Evolutionary conservation across 768 basidiomycete genomes (phyloP).

Genomic region (Tubosaeta sp.): DNA sequence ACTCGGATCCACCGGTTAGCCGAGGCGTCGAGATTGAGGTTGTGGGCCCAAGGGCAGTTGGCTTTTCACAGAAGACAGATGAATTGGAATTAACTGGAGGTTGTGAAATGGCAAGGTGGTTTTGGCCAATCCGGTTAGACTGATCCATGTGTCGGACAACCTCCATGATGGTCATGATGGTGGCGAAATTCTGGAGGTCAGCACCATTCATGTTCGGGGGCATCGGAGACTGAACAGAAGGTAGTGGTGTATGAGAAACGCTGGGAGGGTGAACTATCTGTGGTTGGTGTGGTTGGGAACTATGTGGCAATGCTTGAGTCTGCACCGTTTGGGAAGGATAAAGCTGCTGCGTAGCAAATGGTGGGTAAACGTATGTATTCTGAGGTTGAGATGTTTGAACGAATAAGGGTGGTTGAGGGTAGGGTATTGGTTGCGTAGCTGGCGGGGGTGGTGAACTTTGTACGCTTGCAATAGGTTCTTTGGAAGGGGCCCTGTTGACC

Average conservation of each 20-base stretch:
- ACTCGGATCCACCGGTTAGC: not conserved
- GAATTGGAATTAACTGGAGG: slow-evolving; percentile 1
- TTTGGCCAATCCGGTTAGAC: slow-evolving; percentile 16
- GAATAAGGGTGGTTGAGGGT: slow-evolving; percentile 11
- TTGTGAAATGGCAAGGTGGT: slow-evolving; percentile 16
- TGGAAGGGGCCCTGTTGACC: not conserved
- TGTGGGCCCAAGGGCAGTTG: not conserved
- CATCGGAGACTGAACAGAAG: slow-evolving; percentile 15
- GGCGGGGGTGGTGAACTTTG: slow-evolving; percentile 4
- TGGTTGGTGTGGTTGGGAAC: slow-evolving; percentile 18
- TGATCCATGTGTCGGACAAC: slow-evolving; percentile 29
- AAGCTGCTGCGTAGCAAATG: slow-evolving; percentile 15
- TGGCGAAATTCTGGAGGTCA: slow-evolving; percentile 22
- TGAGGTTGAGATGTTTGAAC: slow-evolving; percentile 19
- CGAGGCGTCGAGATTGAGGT: slow-evolving; percentile 5
- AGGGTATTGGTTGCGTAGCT: slow-evolving; percentile 7
- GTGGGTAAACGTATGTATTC: slow-evolving; percentile 10
- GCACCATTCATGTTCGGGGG: slow-evolving; percentile 5
- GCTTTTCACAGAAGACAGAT: slow-evolving; percentile 4
- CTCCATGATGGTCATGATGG: slow-evolving; percentile 30
- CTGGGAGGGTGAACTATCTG: slow-evolving; percentile 8
- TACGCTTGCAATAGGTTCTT: slow-evolving; percentile 2
- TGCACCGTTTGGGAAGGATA: slow-evolving; percentile 14
- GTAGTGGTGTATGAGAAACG: slow-evolving; percentile 8
- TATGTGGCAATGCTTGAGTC: slow-evolving; percentile 14